Percentiles rank a stretch among this genome's conserved stretches.
phyloP scores from a whole-genome alignment of 805 yeast genomes.

The Wickerhamomyces pijperi region DNA sequence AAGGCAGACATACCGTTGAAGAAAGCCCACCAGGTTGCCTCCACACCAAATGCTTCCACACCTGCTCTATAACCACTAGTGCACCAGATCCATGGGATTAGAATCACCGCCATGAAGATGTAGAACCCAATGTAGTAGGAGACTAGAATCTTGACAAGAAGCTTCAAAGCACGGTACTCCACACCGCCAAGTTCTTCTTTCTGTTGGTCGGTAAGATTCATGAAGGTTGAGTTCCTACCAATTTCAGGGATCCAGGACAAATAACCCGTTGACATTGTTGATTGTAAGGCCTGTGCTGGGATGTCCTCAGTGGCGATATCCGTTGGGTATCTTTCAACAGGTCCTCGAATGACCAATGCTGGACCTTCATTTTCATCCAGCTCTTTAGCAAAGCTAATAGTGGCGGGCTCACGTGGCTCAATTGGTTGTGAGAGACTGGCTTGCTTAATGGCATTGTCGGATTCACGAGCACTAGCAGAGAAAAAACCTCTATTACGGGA shows the following conservation, averaged over 20 bases:
- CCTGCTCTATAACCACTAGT: slow-evolving; percentile 29
- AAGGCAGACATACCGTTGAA: slow-evolving; percentile 74
- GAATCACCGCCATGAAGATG: slow-evolving; percentile 36
- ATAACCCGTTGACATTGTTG: slow-evolving; percentile 47
- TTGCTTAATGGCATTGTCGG: no score
- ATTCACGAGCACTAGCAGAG: no score
- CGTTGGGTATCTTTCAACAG: slow-evolving; percentile 47
- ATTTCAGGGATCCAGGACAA: slow-evolving; percentile 85
- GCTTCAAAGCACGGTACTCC: slow-evolving; percentile 81
- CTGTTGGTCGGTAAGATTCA: slow-evolving; percentile 69
- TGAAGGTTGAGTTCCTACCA: slow-evolving; percentile 89
- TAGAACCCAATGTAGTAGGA: slow-evolving; percentile 72
- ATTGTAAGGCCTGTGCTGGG: slow-evolving; percentile 16
- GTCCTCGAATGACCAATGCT: slow-evolving; percentile 66
- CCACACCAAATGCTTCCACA: slow-evolving; percentile 45
- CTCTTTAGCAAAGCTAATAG: no score
- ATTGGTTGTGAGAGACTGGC: no score
- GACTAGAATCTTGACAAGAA: slow-evolving; percentile 54
- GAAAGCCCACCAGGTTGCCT: slow-evolving; percentile 89
- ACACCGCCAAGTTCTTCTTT: slow-evolving; percentile 96
- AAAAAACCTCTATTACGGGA: no score
- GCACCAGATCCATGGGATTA: slow-evolving; percentile 51
- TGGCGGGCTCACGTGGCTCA: no score
- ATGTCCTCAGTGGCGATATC: no score
- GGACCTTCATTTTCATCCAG: slow-evolving; percentile 62